Base-by-base conservation (phyloP, 495 filamentous ascomycete genomes). In the Podospora fimiseda region DNA sequence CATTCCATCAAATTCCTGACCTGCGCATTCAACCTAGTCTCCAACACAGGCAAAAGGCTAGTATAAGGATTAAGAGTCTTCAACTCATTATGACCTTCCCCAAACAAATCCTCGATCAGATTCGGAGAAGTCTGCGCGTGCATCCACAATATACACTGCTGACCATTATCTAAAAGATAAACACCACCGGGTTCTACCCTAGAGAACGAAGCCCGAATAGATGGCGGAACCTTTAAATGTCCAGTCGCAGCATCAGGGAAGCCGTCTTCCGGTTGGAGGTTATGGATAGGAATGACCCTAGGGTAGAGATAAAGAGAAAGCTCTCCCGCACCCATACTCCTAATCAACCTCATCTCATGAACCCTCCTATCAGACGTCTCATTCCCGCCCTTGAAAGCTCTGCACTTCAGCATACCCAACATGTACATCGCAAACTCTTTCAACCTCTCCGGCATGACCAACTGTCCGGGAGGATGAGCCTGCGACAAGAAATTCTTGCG, bases 381-480 rank as follows among this genome's bases (percentile, higher is more conserved):
- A 55, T 81, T 82, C 50, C 94, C 92, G 70, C 86, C 89, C 72
- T 97, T 97, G 75, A 97, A 89, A 24, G 92, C 89, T 48, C 93
- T 82, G 21, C 82, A 92, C 68, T 97, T 99, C 55, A 96, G 68
- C 60, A 99, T 70, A 48, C 86, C 84, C n/a, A 99, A 81, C 70
- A 94, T 90, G 69, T 90, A 97, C 92, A 99, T 95, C 48, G 84
- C 83, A 63, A 96, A 93, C 60, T 99, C 93, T 63, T 97, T 99
- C 19, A 99, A 77, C 43, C 91, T 87, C 68, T 99, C 94, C 0
- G 93, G 93, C 62, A 99, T 81, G 45, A 99, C 88, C 36, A 99
- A 79, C 64, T 99, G 90, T 11, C 91, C 89, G 7, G 93, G 89
- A 8, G 93, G 91, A 61, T 95, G 89, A 2, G 87, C 84, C 44